Conservation (phyloP, 345 rosid genomes). For the Gossypium ekmanianum region DNA sequence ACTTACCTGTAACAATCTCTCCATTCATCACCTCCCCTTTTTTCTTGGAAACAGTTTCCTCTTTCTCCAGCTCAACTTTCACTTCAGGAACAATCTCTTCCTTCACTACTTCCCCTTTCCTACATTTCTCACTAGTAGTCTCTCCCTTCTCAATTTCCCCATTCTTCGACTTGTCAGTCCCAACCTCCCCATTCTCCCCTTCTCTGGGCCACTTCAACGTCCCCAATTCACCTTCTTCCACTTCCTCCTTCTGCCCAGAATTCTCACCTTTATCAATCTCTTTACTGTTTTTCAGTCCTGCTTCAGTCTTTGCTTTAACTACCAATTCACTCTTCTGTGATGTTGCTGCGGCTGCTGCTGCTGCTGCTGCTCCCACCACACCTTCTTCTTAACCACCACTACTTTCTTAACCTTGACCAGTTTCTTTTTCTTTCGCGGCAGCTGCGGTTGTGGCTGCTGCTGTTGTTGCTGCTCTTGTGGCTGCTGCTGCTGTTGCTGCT, state of each 20-base stretch:
- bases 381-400: constrained; percentile 31
- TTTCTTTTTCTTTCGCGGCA: constrained; percentile 32
- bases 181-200: constrained; percentile 36
- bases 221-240: constrained; percentile 81
- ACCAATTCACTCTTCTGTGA: constrained; percentile 41
- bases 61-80: constrained; percentile 50
- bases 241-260: constrained; percentile 60
- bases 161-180: constrained; percentile 21
- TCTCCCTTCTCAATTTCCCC: constrained; percentile 10
- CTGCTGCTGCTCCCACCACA: constrained; percentile 24
- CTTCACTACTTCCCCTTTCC: constrained; percentile 45
- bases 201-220: constrained; percentile 58
- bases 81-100: constrained; percentile 41
- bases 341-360: neutral
- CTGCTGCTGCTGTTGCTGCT: constrained; percentile 19
- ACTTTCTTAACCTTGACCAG: constrained; percentile 38
- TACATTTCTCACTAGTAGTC: constrained; percentile 8
- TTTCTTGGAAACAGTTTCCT: constrained; percentile 46
- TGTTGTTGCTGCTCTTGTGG: neutral
- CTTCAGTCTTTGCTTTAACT: constrained; percentile 11
- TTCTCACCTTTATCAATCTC: constrained; percentile 37
- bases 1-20: constrained; percentile 25
- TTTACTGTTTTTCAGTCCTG: constrained; percentile 21
- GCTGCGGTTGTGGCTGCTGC: constrained; percentile 8
- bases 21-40: constrained; percentile 50